Evolutionary conservation across 225 moss, liverwort and hornwort species (phyloP).

Genomic region (Pleurozium schreberi): DNA sequence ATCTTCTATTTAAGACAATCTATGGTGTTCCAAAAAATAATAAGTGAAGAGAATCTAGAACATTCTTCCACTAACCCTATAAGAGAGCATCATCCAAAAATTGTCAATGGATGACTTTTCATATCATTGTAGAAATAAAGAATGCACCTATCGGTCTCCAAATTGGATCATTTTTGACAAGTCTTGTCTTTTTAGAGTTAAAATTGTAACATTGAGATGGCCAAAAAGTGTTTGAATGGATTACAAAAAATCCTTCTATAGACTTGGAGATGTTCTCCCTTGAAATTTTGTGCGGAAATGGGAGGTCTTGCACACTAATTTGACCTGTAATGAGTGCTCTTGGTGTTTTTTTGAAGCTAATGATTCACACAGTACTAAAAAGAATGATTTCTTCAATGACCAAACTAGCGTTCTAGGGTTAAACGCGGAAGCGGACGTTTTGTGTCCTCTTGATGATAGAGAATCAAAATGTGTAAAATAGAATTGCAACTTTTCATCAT

Average conservation of each 20-base stretch:
- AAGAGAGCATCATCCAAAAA: background rate
- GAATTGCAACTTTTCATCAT: no score
- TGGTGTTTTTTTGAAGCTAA: background rate
- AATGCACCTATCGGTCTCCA: background rate
- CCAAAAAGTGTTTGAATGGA: fast-evolving
- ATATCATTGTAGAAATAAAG: background rate
- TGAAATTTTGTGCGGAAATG: background rate
- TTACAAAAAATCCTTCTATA: background rate
- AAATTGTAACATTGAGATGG: fast-evolving
- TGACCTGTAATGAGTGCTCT: background rate
- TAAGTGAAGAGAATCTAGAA: background rate
- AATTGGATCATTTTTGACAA: background rate
- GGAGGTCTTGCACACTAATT: background rate
- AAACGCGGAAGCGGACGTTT: no score
- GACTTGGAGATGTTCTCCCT: background rate
- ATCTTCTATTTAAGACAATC: fast-evolving
- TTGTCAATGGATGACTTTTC: background rate
- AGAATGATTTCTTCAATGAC: fast-evolving
- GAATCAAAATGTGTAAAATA: no score
- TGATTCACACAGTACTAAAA: background rate
- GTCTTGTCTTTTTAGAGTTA: background rate
- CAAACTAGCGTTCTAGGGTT: fast-evolving
- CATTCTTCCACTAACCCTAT: background rate
- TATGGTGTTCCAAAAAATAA: fast-evolving
- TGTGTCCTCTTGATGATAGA: no score